phyloP scores from a whole-genome alignment of 2,329 filamentous ascomycete species.

The Thyridium curvatum region DNA sequence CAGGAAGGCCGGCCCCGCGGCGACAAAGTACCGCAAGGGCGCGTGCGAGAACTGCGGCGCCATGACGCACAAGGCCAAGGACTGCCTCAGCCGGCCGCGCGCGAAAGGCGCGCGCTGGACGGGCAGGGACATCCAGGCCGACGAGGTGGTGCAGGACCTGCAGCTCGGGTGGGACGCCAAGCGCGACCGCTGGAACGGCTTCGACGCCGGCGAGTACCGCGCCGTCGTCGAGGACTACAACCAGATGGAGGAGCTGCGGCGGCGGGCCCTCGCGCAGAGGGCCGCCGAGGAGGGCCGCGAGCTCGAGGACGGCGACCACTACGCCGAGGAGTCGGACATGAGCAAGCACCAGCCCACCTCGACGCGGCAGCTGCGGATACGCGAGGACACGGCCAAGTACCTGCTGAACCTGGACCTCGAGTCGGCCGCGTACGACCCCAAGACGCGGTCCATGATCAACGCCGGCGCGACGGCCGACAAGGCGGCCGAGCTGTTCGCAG shows the following conservation, averaged over 20 bases:
- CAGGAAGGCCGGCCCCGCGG: slow-evolving; percentile 74
- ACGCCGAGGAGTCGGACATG: slow-evolving; percentile 96
- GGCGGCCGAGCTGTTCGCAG: slow-evolving; percentile 76
- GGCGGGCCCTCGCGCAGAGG: slow-evolving; percentile 40
- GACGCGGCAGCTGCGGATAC: slow-evolving; percentile 81
- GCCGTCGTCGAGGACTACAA: slow-evolving; percentile 86
- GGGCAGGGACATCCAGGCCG: slow-evolving; percentile 86
- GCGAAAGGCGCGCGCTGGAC: slow-evolving; percentile 90
- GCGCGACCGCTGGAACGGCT: slow-evolving; percentile 97
- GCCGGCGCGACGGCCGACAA: slow-evolving; percentile 74
- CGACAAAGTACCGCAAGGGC: slow-evolving; percentile 96
- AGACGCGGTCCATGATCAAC: slow-evolving; percentile 86
- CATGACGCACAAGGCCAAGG: slow-evolving; percentile 93
- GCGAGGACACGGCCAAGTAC: slow-evolving; percentile 97
- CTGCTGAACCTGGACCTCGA: slow-evolving; percentile 91
- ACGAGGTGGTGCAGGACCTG: slow-evolving; percentile 81
- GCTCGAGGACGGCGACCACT: slow-evolving; percentile 60
- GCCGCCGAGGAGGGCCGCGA: slow-evolving; percentile 44
- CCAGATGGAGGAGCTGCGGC: slow-evolving; percentile 71
- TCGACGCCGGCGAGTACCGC: slow-evolving; percentile 80
- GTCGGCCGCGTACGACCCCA: slow-evolving; percentile 95
- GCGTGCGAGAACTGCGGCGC: slow-evolving; percentile 98
- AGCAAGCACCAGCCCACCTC: slow-evolving; percentile 86
- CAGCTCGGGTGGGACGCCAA: slow-evolving; percentile 95
- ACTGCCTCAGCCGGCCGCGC: slow-evolving; percentile 82